A percentile compares a stretch with the other conserved stretches of the same genome.
These are phyloP conservation scores for Trichoderma endophyticum DNA, from an alignment of 2,329 filamentous ascomycete genomes.

Conservation along the genomic window DNA sequence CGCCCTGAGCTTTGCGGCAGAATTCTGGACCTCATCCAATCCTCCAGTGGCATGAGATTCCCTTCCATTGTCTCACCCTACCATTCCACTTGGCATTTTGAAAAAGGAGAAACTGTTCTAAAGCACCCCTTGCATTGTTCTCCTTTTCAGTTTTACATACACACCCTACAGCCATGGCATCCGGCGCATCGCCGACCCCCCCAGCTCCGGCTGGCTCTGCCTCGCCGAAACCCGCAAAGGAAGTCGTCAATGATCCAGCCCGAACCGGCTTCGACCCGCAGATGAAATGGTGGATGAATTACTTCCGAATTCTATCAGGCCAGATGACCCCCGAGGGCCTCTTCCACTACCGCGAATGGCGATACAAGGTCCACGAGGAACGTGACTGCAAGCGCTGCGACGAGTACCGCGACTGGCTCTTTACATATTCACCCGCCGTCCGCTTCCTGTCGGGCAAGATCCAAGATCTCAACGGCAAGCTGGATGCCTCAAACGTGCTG, in stretches of 20 bases:
- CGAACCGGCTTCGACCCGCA: constrained; percentile 62
- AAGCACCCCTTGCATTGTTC: background rate
- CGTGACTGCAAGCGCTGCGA: constrained; percentile 80
- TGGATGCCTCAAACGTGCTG: constrained; percentile 72
- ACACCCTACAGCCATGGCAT: constrained; percentile 14
- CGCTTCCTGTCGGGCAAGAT: constrained; percentile 85
- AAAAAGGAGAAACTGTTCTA: background rate
- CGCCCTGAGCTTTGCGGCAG: constrained; percentile 19
- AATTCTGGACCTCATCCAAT: constrained; percentile 13
- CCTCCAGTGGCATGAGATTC: background rate
- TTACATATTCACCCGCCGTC: constrained; percentile 80
- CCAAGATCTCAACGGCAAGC: constrained; percentile 68
- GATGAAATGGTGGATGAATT: constrained; percentile 70
- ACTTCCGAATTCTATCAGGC: constrained; percentile 78
- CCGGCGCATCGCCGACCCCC: constrained; percentile 17
- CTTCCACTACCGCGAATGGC: constrained; percentile 73
- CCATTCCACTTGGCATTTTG: background rate
- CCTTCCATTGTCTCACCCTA: background rate
- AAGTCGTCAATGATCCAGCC: constrained; percentile 56
- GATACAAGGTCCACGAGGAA: constrained; percentile 71
- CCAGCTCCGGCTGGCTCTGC: constrained; percentile 20
- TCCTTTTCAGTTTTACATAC: background rate
- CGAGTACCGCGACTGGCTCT: constrained; percentile 75
- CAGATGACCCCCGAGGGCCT: constrained; percentile 65
- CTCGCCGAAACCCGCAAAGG: constrained; percentile 24